Evolutionary conservation across 2,329 filamentous ascomycete species (phyloP).

Genomic region (Aurifilum marmelostoma): DNA sequence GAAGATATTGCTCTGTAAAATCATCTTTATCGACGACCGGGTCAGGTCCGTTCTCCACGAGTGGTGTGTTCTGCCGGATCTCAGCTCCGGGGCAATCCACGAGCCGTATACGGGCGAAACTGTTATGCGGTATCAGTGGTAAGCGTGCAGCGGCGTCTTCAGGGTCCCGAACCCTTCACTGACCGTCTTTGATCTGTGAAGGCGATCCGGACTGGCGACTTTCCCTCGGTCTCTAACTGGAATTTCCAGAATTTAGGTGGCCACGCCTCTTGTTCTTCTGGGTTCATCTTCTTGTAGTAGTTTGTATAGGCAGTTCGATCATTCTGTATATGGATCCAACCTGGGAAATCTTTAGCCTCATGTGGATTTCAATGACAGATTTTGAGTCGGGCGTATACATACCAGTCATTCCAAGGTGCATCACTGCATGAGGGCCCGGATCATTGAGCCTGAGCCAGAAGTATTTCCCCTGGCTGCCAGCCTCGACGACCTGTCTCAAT

Average conservation of each 20-base stretch:
- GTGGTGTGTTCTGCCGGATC: conserved; percentile 75
- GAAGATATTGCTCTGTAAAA: conserved; percentile 77
- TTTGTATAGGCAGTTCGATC: conserved; percentile 78
- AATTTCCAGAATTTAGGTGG: conserved; percentile 93
- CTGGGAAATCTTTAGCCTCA: conserved; percentile 46
- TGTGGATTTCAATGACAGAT: conserved; percentile 39
- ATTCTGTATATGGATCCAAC: conserved; percentile 87
- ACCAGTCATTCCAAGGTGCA: conserved; percentile 81
- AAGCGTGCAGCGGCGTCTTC: no score
- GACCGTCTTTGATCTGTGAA: conserved; percentile 79
- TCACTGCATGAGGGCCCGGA: conserved; percentile 80
- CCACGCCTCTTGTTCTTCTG: conserved; percentile 68
- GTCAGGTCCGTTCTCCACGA: conserved; percentile 93
- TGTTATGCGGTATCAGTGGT: background rate
- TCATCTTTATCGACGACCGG: conserved; percentile 80
- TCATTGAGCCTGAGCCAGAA: conserved; percentile 77
- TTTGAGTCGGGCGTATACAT: conserved; percentile 38
- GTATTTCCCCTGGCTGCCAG: conserved; percentile 92
- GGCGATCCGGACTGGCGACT: conserved; percentile 63
- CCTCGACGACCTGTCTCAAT: conserved; percentile 54
- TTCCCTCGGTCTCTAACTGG: conserved; percentile 65
- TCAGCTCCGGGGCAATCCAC: conserved; percentile 77
- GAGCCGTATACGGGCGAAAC: conserved; percentile 75
- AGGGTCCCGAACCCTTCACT: background rate
- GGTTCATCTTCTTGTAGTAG: conserved; percentile 75